Conservation (phyloP, 331 rosid genomes). For the Quercus phellos region DNA sequence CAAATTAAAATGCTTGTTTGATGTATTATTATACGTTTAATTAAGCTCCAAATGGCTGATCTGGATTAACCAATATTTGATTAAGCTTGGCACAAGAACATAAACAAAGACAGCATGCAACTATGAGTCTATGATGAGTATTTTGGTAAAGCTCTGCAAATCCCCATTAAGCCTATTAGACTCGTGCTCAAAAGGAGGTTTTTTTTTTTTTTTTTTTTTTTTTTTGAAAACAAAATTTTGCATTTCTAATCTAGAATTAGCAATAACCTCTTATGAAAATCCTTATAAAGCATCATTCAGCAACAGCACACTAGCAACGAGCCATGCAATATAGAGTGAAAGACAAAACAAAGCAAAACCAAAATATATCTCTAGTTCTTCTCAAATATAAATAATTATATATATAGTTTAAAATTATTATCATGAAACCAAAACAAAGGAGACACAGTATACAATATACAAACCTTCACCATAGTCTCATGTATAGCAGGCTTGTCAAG, state of each 20-base stretch:
- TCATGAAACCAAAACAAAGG: neutral
- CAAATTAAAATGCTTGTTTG: neutral
- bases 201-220: too few species aligned
- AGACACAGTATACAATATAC: slow-evolving; percentile 23
- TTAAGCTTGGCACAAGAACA: neutral
- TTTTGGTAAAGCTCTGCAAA: neutral
- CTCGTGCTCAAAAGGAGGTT: neutral
- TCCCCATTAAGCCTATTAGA: neutral
- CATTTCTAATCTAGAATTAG: neutral
- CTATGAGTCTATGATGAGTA: neutral
- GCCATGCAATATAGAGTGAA: neutral
- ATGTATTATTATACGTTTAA: slow-evolving; percentile 11
- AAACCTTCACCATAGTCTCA: slow-evolving; percentile 99
- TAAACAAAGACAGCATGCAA: neutral
- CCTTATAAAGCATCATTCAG: neutral
- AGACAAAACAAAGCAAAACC: neutral
- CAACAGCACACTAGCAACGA: neutral
- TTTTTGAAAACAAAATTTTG: neutral
- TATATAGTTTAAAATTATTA: slow-evolving; percentile 13
- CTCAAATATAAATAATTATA: neutral
- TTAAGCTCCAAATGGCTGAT: neutral
- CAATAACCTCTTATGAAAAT: neutral
- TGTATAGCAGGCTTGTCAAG: slow-evolving; percentile 98
- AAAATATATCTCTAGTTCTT: slow-evolving; percentile 1
- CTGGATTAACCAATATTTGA: slow-evolving; percentile 9